Conservation (phyloP, 768 basidiomycete genomes). For the Galerina sulciceps region DNA sequence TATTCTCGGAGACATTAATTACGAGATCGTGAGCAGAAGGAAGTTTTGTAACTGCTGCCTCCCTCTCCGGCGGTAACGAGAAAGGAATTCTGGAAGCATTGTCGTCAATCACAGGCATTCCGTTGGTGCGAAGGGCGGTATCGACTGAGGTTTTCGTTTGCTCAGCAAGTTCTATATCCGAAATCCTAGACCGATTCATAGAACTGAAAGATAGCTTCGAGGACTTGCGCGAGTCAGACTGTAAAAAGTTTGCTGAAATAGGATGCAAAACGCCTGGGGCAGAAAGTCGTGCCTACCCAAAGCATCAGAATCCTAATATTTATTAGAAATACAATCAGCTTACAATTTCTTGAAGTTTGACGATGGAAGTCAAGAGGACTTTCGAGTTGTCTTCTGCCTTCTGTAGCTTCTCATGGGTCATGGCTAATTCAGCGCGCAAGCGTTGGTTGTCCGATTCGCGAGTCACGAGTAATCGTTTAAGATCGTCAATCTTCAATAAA, state of each 20-base stretch:
- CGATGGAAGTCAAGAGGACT: conserved; percentile 28
- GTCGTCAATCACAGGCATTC: conserved; percentile 10
- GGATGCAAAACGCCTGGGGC: conserved; percentile 6
- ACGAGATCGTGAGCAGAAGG: conserved; percentile 10
- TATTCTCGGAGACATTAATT: conserved; percentile 21
- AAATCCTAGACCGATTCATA: conserved; percentile 4
- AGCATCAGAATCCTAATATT: background rate
- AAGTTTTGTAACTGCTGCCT: conserved; percentile 10
- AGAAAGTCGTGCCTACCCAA: conserved; percentile 25
- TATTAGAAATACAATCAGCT: conserved; percentile 1
- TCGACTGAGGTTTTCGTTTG: background rate
- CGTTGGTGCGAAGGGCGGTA: background rate
- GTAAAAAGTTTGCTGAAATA: conserved; percentile 9
- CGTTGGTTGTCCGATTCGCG: conserved; percentile 25
- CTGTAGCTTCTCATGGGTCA: conserved; percentile 27
- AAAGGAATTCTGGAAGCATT: background rate
- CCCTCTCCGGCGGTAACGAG: conserved; percentile 15
- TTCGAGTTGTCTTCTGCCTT: conserved; percentile 33
- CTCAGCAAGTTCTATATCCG: background rate
- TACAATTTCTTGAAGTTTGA: conserved; percentile 31
- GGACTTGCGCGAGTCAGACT: conserved; percentile 15
- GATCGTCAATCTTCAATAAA: conserved; percentile 22
- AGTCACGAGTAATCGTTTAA: conserved; percentile 19
- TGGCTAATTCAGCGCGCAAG: conserved; percentile 25
- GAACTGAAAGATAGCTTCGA: conserved; percentile 17